Evolutionary conservation across 1,139 yeast species (phyloP), one percentile per base, ranked within the genome.

Genomic region (Geotrichum phurueaensis): DNA sequence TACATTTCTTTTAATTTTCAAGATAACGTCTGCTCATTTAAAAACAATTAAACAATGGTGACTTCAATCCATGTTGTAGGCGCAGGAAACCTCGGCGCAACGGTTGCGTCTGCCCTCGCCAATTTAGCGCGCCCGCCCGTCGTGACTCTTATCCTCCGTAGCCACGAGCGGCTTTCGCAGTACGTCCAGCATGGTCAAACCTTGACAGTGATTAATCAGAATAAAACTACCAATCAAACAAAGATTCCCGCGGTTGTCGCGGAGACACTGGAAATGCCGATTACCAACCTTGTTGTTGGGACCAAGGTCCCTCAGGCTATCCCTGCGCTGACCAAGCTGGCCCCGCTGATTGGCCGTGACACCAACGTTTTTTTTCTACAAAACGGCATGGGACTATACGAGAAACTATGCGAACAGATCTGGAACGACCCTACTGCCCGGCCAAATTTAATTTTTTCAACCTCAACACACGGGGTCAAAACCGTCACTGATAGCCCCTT

Each of bases 401-500:
- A 86, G 20, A 77, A 79, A 52, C 70, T 90, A 45, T 76, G 78
- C n/a, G 73, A 76, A 1, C 67, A 71, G 7, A 76, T 84, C n/a
- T 89, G 95, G 87, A 83, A 83, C 0, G 69, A 71, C 1, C 63
- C 68, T 0, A 62, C 61, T 0, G 57, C 68, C 1, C 70, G 84
- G 59, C 96, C 96, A 20, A 76, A 75, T n/a, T 69, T 92, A 10
- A 84, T 79, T 69, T 87, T 85, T 69, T 96, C 91, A 55, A 84
- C 91, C n/a, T 85, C 86, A 49, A 82, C 90, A 1, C 97, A 92
- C 73, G 98, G 97, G 3, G 90, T 87, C 1, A 80, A 79, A 0
- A 70, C 77, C 6, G 48, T 49, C 9, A 10, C 45, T 20, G 52
- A 51, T 9, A n/a, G 5, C 3, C 58, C 25, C 2, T 56, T 56